A percentile compares a stretch with the other conserved stretches of the same genome.
phyloP scores from a whole-genome alignment of 2,329 filamentous ascomycete genomes.

The Stachybotrys chartarum region DNA sequence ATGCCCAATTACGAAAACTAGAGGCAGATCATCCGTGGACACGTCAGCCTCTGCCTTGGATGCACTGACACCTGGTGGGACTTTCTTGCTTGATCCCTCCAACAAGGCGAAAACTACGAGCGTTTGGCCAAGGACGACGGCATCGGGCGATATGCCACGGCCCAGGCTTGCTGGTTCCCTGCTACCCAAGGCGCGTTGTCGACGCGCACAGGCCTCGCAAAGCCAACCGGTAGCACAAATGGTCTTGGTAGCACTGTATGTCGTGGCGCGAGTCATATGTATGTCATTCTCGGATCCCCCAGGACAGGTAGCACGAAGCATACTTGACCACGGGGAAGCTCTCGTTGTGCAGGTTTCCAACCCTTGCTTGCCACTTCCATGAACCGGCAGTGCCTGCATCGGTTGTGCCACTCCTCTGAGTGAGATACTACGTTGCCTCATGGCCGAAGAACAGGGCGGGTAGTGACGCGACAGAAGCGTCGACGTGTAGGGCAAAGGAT shows the following conservation, averaged over 20 bases:
- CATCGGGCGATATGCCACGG: background rate
- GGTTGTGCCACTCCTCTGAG: background rate
- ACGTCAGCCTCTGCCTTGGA: background rate
- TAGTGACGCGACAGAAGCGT: background rate
- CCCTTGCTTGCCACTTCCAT: background rate
- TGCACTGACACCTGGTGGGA: background rate
- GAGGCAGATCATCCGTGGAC: too few species aligned
- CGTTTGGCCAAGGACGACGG: background rate
- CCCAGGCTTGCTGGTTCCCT: background rate
- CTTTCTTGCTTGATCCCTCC: background rate
- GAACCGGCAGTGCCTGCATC: background rate
- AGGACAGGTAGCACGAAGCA: background rate
- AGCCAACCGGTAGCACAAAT: background rate
- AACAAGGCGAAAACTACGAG: background rate
- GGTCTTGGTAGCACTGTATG: background rate
- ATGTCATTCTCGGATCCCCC: background rate
- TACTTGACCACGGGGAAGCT: background rate
- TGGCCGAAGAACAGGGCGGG: background rate
- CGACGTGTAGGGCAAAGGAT: background rate
- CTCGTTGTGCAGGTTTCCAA: background rate
- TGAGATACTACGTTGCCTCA: background rate
- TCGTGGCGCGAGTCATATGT: background rate
- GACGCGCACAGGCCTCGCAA: background rate
- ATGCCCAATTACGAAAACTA: too few species aligned
- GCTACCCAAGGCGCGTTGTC: background rate